Evolutionary conservation across 495 filamentous ascomycete species (phyloP).

Genomic region (Ramalina peruviana): DNA sequence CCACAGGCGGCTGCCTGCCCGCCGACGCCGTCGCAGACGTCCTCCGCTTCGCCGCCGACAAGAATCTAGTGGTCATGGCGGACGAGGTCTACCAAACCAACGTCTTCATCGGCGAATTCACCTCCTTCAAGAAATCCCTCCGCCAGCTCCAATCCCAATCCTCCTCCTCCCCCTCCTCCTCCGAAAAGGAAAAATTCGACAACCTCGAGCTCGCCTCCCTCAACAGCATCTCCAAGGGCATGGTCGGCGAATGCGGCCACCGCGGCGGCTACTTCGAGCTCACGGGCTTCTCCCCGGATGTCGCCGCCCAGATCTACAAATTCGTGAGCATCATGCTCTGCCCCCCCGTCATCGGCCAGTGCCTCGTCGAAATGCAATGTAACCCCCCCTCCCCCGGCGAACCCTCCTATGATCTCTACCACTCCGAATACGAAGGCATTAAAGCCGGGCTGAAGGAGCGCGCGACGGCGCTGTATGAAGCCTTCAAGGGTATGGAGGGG

Average conservation of each 20-base stretch:
- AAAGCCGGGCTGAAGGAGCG: conserved; percentile 59
- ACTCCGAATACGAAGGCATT: conserved; percentile 69
- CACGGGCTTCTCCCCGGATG: conserved; percentile 69
- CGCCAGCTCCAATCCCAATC: conserved; percentile 59
- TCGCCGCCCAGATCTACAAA: conserved; percentile 93
- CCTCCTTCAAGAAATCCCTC: conserved; percentile 84
- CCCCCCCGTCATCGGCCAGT: conserved; percentile 89
- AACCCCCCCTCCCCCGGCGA: conserved; percentile 79
- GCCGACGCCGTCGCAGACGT: conserved; percentile 67
- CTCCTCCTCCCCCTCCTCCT: neutral
- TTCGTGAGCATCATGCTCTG: conserved; percentile 92
- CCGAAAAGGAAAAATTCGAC: conserved; percentile 59
- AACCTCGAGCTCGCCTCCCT: conserved; percentile 74
- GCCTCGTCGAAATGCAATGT: conserved; percentile 90
- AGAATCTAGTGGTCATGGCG: conserved; percentile 79
- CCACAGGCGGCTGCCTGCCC: conserved; percentile 75
- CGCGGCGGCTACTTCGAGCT: conserved; percentile 96
- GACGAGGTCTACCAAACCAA: conserved; percentile 99
- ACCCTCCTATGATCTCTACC: conserved; percentile 68
- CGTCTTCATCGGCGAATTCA: conserved; percentile 84
- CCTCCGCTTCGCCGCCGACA: conserved; percentile 68
- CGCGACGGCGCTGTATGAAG: conserved; percentile 71
- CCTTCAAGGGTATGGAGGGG: conserved; percentile 89
- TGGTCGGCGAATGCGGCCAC: conserved; percentile 97
- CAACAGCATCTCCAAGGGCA: conserved; percentile 84